Base-by-base conservation (phyloP, 169 alveolate genomes). In the Theileria luwenshuni region DNA sequence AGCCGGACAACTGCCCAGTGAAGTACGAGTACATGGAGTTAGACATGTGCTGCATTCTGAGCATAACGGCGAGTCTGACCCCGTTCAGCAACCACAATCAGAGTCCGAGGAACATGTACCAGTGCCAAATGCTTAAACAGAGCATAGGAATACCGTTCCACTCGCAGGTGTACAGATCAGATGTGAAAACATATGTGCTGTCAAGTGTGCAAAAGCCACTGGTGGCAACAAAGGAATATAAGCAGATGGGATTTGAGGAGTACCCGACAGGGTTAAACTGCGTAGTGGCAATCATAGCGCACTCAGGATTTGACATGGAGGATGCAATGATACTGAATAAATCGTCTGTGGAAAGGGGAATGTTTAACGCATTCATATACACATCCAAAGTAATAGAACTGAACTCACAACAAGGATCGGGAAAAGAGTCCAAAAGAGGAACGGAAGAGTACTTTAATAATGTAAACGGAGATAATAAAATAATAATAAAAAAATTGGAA, bases 231-330 rank as follows among this genome's bases (percentile, higher is more conserved):
- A 91, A 95, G 79, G 97, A 95, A 54, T 95, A 94, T 81, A 92
- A 94, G 42, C 91, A 91, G 51, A 94, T 92, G 80, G 96, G 97
- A 38, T 95, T 96, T 83, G 98, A 97, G 49, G 96, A 95, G 54
- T 97, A 97, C 83, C 99, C 99, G 10, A 91, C 96, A 52, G 99
- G 99, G 38, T 95, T 98, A 6, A 98, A 98, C 91, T 99, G 99
- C 35, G 96, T 98, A 15, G 99, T 98, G 21, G 99, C 99, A 19
- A 99, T 98, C 43, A 95, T 97, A 74, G 94, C 99, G 41, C 97
- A 97, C 84, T 97, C 99, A 8, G 99, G 99, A 23, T 97, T 95
- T 80, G 99, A 98, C 84, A 97, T 98, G 99, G 99, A 98, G 87
- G 99, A 98, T 87, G 99, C 99, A 65, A 96, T 97, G 99, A 95